Conservation (phyloP, 148 eudicot species). For the Camellia sinensis region DNA sequence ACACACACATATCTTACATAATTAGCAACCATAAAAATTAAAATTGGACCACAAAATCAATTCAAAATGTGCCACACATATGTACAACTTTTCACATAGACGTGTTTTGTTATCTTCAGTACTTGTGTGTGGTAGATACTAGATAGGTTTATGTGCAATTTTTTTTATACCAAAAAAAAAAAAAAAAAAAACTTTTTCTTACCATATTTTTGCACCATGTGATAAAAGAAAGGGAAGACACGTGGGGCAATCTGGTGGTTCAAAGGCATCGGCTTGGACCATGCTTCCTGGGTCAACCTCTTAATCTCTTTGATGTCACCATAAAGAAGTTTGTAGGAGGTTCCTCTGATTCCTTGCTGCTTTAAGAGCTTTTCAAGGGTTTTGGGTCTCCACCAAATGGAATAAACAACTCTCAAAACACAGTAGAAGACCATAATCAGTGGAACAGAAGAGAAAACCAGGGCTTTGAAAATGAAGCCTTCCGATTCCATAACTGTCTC, state of each 20-base stretch:
- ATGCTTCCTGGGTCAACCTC: slow-evolving; percentile 33
- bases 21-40: too few relatives aligned
- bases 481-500: slow-evolving; percentile 1
- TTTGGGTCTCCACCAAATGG: slow-evolving; percentile 40
- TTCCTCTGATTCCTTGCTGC: slow-evolving; percentile 37
- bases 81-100: too few relatives aligned
- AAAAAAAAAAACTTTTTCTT: background rate
- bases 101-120: too few relatives aligned
- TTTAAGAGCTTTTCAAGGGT: slow-evolving; percentile 27
- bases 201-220: slow-evolving; percentile 42
- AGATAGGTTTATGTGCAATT: slow-evolving; percentile 15
- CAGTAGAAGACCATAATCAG: slow-evolving; percentile 13
- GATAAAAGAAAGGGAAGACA: slow-evolving; percentile 39
- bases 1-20: too few relatives aligned
- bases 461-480: background rate
- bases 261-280: slow-evolving; percentile 38
- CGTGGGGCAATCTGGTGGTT: slow-evolving; percentile 37
- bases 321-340: slow-evolving; percentile 26
- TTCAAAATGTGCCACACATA: too few relatives aligned
- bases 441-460: background rate
- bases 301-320: slow-evolving; percentile 43
- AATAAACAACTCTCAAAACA: slow-evolving; percentile 10
- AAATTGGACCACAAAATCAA: too few relatives aligned
- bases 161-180: too few relatives aligned
- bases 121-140: too few relatives aligned